Percentiles rank a stretch among this genome's conserved stretches.
Conservation (phyloP, 108 stramenopile genomes). For the Craspedostauros australis region DNA sequence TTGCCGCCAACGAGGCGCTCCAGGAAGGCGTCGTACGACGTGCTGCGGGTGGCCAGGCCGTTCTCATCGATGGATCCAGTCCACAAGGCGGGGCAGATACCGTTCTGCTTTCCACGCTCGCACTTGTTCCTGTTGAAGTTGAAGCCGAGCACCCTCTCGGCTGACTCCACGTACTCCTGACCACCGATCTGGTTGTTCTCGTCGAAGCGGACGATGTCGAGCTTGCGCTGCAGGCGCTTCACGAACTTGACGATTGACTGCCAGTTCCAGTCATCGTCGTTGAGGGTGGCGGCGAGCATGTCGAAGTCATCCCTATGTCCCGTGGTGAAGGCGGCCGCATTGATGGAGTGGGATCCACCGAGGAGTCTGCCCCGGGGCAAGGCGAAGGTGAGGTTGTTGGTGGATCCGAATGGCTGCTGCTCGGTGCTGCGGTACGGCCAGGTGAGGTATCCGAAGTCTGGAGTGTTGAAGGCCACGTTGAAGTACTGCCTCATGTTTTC, state of each 20-base stretch:
- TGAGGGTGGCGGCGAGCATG: neutral
- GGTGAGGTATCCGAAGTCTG: slow-evolving; percentile 16
- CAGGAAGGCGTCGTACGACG: too few species aligned
- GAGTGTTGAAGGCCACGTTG: neutral
- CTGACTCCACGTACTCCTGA: too few species aligned
- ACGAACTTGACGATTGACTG: too few species aligned
- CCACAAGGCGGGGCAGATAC: too few species aligned
- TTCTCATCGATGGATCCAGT: too few species aligned
- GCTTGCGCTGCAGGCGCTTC: too few species aligned
- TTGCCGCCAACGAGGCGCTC: too few species aligned
- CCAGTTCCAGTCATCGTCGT: neutral
- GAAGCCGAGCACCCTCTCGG: too few species aligned
- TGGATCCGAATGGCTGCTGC: slow-evolving; percentile 1
- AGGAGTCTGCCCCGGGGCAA: slow-evolving; percentile 41
- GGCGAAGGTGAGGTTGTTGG: slow-evolving; percentile 8
- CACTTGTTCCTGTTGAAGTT: too few species aligned
- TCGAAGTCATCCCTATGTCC: slow-evolving; percentile 43
- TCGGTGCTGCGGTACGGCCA: slow-evolving; percentile 5
- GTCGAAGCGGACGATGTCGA: too few species aligned
- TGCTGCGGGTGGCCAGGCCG: slow-evolving; percentile 7
- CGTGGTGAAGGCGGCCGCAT: slow-evolving; percentile 34
- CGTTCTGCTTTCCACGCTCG: slow-evolving; percentile 5
- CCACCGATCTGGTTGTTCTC: too few species aligned
- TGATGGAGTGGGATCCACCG: slow-evolving; percentile 41
- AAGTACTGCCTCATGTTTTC: too few species aligned